phyloP scores from a whole-genome alignment of 192 early-diverging fungal genomes.

The Spinellus fusiger region DNA sequence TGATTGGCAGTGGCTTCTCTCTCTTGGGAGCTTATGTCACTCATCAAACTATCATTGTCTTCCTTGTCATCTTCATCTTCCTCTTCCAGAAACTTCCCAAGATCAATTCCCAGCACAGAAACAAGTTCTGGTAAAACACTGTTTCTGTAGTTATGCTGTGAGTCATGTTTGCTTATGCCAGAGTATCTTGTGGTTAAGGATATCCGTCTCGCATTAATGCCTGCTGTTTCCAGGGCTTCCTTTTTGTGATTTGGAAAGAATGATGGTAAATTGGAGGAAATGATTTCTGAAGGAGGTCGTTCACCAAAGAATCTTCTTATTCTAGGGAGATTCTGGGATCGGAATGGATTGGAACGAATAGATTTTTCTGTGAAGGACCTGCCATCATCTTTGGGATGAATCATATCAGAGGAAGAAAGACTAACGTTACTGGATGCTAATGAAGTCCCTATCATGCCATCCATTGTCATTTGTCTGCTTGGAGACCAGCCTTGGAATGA shows the following conservation, averaged over 20 bases:
- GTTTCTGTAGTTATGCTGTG: slow-evolving; percentile 21
- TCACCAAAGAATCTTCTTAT: slow-evolving; percentile 85
- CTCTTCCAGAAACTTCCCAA: slow-evolving; percentile 30
- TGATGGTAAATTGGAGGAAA: slow-evolving; percentile 84
- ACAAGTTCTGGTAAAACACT: slow-evolving; percentile 36
- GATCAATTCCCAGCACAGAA: slow-evolving; percentile 29
- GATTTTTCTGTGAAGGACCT: not conserved
- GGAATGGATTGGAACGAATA: not conserved
- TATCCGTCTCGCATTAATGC: slow-evolving; percentile 30
- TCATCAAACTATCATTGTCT: not conserved
- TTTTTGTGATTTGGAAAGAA: slow-evolving; percentile 78
- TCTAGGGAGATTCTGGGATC: slow-evolving; percentile 1
- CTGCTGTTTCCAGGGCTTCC: slow-evolving; percentile 30
- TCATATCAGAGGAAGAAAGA: not conserved
- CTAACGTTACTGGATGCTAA: not conserved
- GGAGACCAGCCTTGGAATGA: not conserved
- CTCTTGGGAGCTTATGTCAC: no score
- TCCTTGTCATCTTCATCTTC: slow-evolving; percentile 24
- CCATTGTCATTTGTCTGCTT: not conserved
- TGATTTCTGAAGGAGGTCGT: slow-evolving; percentile 88
- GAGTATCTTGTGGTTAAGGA: slow-evolving; percentile 22
- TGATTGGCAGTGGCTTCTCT: no score
- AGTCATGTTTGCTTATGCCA: slow-evolving; percentile 9
- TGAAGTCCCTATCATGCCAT: not conserved
- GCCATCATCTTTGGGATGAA: not conserved